Conservation (phyloP, 352 stramenopile species). For the Thalassiosira hispida region DNA sequence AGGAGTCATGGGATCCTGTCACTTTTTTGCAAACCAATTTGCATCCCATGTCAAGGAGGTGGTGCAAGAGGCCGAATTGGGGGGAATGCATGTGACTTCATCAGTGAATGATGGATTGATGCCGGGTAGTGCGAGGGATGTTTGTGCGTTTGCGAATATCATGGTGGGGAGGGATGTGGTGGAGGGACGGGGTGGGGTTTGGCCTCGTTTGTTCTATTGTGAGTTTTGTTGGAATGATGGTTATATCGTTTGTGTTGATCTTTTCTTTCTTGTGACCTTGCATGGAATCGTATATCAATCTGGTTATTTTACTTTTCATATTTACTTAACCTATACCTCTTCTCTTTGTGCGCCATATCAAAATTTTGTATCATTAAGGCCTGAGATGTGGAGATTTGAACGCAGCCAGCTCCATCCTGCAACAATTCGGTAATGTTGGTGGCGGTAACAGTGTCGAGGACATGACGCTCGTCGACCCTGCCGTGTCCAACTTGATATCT, state of each 20-base stretch:
- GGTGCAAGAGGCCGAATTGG: constrained; percentile 22
- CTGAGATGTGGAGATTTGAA: constrained; percentile 70
- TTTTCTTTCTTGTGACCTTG: no score
- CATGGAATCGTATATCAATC: no score
- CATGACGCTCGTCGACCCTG: constrained; percentile 29
- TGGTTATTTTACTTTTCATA: no score
- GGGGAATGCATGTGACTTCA: neutral
- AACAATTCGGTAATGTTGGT: constrained; percentile 20
- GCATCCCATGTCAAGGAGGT: constrained; percentile 25
- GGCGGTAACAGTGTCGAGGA: constrained; percentile 21
- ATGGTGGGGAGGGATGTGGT: constrained; percentile 26
- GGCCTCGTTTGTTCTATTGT: constrained; percentile 51
- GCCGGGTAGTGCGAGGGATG: constrained; percentile 24
- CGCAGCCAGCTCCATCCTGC: constrained; percentile 58
- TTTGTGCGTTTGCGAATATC: constrained; percentile 34
- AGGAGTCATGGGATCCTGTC: constrained; percentile 23
- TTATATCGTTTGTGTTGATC: neutral
- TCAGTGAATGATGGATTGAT: neutral
- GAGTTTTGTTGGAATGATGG: neutral
- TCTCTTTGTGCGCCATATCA: neutral
- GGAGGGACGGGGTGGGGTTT: constrained; percentile 36
- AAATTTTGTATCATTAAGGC: constrained; percentile 27
- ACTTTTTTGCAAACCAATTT: constrained; percentile 52
- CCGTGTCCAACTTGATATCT: constrained; percentile 41
- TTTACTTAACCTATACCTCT: neutral